Evolutionary conservation across 2,329 filamentous ascomycete species (phyloP), one percentile per base, ranked within the genome.

Genomic region (Fusarium goolgardi): DNA sequence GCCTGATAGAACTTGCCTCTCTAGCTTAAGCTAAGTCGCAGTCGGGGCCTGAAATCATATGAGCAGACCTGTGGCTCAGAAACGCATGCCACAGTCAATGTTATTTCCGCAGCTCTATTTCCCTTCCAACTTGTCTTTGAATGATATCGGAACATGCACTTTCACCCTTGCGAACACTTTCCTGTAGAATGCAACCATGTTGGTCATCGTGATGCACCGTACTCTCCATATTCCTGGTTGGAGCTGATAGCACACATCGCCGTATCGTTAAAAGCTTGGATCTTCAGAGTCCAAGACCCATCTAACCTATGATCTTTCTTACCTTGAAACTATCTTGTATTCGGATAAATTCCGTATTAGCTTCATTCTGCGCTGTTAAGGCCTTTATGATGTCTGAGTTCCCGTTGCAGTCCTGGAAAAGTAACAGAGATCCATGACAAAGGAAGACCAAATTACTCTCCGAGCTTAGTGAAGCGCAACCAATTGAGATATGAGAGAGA

Each of bases 131-230:
- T 32, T 39, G n/a, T 39, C 12, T 39, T 4, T 39, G 12, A 39
- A 13, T 13, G 12, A 21, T 20, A 39, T 9, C 12, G 13, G 12
- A 8, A 4, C 7, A 21, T 39, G 12, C 7, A 21, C 3, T 39
- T 35, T 11, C 10, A 39, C 23, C 16, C 16, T 46, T 53, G 63
- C 63, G 63, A 63, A 67, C 27, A 59, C 58, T 63, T 67, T 43
- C 63, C 63, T 52, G 58, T 67, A 67, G 43, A 51, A 63, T 23
- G 53, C 43, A 59, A 67, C 55, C 35, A 55, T 15, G 44, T 29
- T n/a, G 21, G 43, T 39, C 31, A 32, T n/a, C 55, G 29, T n/a
- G 6, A 31, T 20, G 9, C n/a, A 16, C 20, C 20, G 16, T 31
- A 49, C 43, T 40, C 29, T 20, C 25, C 45, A 43, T 21, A 27